Evolutionary conservation across 257 asterid genomes (phyloP).

Genomic region (Cordia subcordata): DNA sequence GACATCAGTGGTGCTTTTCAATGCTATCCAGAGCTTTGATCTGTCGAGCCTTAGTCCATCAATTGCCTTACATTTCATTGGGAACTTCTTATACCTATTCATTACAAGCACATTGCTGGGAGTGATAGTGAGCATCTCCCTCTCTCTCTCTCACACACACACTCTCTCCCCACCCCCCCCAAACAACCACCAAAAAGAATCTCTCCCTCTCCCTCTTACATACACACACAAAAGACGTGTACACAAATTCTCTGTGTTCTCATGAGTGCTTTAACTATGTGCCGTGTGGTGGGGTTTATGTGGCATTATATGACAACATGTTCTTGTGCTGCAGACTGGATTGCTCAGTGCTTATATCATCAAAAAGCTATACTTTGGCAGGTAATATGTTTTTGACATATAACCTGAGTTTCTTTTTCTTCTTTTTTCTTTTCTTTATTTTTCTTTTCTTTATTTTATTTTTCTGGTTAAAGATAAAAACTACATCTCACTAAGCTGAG

Average conservation of each 20-base stretch:
- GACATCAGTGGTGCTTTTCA: constrained; percentile 48
- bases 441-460: neutral
- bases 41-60: constrained; percentile 18
- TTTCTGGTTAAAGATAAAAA: too few relatives aligned
- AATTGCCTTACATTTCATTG: constrained; percentile 26
- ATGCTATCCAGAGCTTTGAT: constrained; percentile 39
- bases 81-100: constrained; percentile 38
- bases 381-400: constrained; percentile 13
- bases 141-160: constrained; percentile 4
- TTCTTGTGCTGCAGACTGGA: constrained; percentile 33
- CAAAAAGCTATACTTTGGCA: constrained; percentile 40
- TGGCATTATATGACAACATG: constrained; percentile 7
- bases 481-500: neutral
- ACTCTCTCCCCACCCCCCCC: neutral
- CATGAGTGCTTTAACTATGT: too few relatives aligned
- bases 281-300: too few relatives aligned
- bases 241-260: neutral
- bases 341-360: constrained; percentile 40
- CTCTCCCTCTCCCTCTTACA: constrained; percentile 9
- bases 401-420: neutral
- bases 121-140: constrained; percentile 24
- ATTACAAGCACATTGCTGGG: constrained; percentile 40
- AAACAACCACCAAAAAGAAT: too few relatives aligned
- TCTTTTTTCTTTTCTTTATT: neutral
- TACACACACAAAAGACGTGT: too few relatives aligned